Percentiles rank a stretch among this genome's conserved stretches.
Evolutionary conservation across 2,329 filamentous ascomycete species (phyloP).

Genomic region (Alternaria dauci): DNA sequence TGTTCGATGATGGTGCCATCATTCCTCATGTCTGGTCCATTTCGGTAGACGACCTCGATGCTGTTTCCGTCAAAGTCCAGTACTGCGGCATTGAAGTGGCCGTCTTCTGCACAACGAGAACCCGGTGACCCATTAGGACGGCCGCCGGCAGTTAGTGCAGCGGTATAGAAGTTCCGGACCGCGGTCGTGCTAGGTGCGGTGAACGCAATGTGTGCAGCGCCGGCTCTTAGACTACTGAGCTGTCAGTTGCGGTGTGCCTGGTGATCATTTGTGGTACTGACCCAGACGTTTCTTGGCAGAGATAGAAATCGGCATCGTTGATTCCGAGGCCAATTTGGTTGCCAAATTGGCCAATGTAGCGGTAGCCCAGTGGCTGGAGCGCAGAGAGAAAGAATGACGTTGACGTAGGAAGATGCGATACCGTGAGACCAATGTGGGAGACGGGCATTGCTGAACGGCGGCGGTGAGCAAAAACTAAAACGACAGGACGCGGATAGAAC

Average conservation of each 20-base stretch:
- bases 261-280: constrained; percentile 47
- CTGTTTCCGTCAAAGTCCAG: constrained; percentile 85
- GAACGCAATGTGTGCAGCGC: constrained; percentile 70
- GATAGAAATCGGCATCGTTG: constrained; percentile 69
- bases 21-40: constrained; percentile 50
- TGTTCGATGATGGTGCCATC: constrained; percentile 53
- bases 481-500: constrained; percentile 25
- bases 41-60: constrained; percentile 76
- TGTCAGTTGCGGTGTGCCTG: constrained; percentile 33
- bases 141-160: constrained; percentile 71
- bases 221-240: constrained; percentile 55
- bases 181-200: constrained; percentile 70
- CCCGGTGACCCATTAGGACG: constrained; percentile 66
- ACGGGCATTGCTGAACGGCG: constrained; percentile 61
- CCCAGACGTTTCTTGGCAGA: constrained; percentile 68
- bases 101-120: constrained; percentile 60
- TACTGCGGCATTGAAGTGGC: constrained; percentile 70
- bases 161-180: constrained; percentile 76
- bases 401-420: constrained; percentile 79
- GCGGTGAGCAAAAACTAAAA: constrained; percentile 23
- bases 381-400: constrained; percentile 85
- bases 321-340: constrained; percentile 69
- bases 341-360: constrained; percentile 70
- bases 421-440: constrained; percentile 70
- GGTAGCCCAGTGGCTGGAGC: constrained; percentile 79